Evolutionary conservation across 257 asterid genomes (phyloP), one percentile per base, ranked within the genome.

Genomic region (Nicotiana undulata): DNA sequence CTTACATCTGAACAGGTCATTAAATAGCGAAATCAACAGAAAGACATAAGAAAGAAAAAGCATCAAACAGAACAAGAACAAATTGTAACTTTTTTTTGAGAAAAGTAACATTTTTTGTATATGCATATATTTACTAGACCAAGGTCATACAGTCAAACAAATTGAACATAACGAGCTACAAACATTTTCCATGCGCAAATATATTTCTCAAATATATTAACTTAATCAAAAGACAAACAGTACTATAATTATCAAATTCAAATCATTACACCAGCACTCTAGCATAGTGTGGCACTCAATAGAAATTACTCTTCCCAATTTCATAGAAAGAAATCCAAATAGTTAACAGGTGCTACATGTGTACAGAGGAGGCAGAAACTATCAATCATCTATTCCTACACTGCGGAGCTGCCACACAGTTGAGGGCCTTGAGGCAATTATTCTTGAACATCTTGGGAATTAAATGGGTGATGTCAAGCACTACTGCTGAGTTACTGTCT

Each of bases 1-100:
- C 85, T 89, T 87, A 86, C 99, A 95, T 10, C 99, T 95, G 92
- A 94, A 85, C 31, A 65, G 63, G 51, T 75, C 79, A 79, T 49
- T 34, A 26, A 20, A 28, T n/a, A 60, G 44, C 9, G 11, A 84
- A 49, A 58, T 29, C 53, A 70, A 11, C 29, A 32, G 46, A 76
- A 55, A 29, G 53, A 74, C 63, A 18, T 49, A 22, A 46, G 9
- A 29, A 46, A 31, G 64, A 64, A 79, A 34, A 32, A 24, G 31
- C 9, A 32, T 79, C 75, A 46, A 79, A 46, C 20, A 32, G 51
- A 12, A 52, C 0, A 9, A 17, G 51, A 20, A 63, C 28, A 53
- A 26, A 63, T 10, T 17, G 34, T n/a, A 56, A 44, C 70, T 29
- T 40, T 8, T 5, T 40, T 40, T 9, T 40, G 9, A 40, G 49